Percentiles rank a stretch among this genome's conserved stretches.
Conservation (phyloP, 495 filamentous ascomycete genomes). For the Talaromyces wortmannii region DNA sequence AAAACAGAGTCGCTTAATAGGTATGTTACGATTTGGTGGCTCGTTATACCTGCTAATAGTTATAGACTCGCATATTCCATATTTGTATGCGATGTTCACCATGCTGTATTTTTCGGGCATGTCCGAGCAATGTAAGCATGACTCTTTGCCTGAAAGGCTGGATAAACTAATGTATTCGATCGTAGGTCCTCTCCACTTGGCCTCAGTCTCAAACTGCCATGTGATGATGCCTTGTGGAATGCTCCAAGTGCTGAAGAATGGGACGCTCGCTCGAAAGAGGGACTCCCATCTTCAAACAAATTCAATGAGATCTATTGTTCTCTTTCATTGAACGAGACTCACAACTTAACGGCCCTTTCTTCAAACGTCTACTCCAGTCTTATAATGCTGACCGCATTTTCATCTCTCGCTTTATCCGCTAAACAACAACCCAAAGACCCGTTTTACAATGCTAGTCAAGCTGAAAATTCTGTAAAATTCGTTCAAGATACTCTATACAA, state of each 20-base stretch:
- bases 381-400: not conserved
- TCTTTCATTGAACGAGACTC: not conserved
- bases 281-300: not conserved
- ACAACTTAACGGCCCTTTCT: not conserved
- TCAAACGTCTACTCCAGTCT: not conserved
- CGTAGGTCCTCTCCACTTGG: not conserved
- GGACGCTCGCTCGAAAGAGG: not conserved
- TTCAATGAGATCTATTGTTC: not conserved
- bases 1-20: not conserved
- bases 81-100: not conserved
- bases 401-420: not conserved
- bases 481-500: not conserved
- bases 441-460: not conserved
- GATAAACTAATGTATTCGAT: not conserved
- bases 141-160: not conserved
- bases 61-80: not conserved
- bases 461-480: not conserved
- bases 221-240: not conserved
- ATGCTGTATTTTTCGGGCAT: not conserved
- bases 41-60: not conserved
- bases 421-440: not conserved
- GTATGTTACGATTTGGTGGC: not conserved
- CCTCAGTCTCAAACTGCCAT: not conserved
- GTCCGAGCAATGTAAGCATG: not conserved
- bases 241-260: not conserved